Base-by-base conservation (phyloP, 768 basidiomycete genomes). In the Auricularia sp. region DNA sequence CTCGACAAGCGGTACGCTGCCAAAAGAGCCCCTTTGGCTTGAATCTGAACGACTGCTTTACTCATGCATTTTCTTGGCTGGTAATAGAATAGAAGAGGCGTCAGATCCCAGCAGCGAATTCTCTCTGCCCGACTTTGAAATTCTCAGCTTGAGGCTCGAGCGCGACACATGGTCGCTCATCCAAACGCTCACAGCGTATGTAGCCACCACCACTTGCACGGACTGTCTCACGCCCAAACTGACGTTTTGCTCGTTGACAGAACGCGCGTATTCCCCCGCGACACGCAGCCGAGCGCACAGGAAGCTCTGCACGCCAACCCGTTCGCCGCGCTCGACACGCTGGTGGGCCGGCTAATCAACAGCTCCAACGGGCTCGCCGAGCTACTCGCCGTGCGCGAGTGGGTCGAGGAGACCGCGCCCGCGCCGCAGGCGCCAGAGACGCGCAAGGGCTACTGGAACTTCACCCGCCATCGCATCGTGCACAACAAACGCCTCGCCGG, bases 341-440 rank as follows among this genome's bases (percentile, higher is more conserved):
- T 94, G 34, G 88, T 88, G 0, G 87, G 91, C 71, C 81, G 85
- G 2, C 83, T 91, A 61, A 81, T 94, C 79, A 75, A 82, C 60
- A 75, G 83, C 3, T 90, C 87, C 0, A 84, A 83, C 0, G 78
- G 87, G 2, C 84, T 93, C 42, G 75, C 83, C 0, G 91, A 92
- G 66, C 88, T 93, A 63, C 79, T 90, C 58, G 85, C 89, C 54
- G 86, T 93, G 7, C 84, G 89, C n/a, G 90, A 93, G 72, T 94
- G 92, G 92, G 79, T 93, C 1, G 89, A 92, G 66, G 88, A 91
- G 51, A 87, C 83, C 0, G 88, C 90, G 0, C 82, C 85, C 0
- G 64, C 78, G n/a, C 82, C 83, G 0, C 74, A 78, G 36, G 78
- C 81, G 53, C 87, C 87, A 1, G 91, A 90, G 69, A 86, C 87